These are phyloP conservation scores for Arthrobotrys sinensis DNA, from an alignment of 2,329 filamentous ascomycete genomes.

Conservation along the genomic window DNA sequence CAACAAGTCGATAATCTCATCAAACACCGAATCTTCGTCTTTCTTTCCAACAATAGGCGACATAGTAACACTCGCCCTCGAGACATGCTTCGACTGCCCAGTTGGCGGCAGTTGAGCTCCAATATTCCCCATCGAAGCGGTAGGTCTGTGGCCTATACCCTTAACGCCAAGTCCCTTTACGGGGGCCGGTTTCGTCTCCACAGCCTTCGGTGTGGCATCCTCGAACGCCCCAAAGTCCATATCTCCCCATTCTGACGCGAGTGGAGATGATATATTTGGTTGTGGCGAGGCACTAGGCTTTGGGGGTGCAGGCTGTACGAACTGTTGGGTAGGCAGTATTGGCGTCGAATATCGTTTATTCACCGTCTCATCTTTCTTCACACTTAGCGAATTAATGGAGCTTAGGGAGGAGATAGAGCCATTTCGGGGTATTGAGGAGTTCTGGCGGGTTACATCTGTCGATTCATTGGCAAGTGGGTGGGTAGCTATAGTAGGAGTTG, in stretches of 20 bases:
- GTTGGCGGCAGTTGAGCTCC: conserved; percentile 6
- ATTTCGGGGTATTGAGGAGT: conserved; percentile 9
- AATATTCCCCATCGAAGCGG: conserved; percentile 44
- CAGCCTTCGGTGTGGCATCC: conserved; percentile 38
- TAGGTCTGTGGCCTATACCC: conserved; percentile 32
- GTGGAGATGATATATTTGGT: conserved; percentile 41
- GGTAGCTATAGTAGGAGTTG: conserved; percentile 34
- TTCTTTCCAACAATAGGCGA: conserved; percentile 56
- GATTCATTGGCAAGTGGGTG: conserved; percentile 23
- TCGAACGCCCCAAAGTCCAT: conserved; percentile 56
- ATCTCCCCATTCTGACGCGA: conserved; percentile 45
- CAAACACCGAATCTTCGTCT: conserved; percentile 41
- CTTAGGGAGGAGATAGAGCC: conserved; percentile 29
- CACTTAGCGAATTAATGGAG: conserved; percentile 27
- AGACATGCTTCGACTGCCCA: conserved; percentile 21
- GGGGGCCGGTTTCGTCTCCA: conserved; percentile 17
- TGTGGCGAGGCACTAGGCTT: conserved; percentile 24
- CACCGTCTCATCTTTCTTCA: conserved; percentile 31
- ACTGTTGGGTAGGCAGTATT: conserved; percentile 39
- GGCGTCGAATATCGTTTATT: conserved; percentile 40
- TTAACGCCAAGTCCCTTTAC: conserved; percentile 11
- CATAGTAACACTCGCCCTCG: conserved; percentile 48
- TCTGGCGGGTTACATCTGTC: conserved; percentile 18
- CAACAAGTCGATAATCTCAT: conserved; percentile 51
- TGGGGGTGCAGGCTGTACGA: conserved; percentile 18